Evolutionary conservation across 345 rosid genomes (phyloP).

Genomic region (Salix exigua): DNA sequence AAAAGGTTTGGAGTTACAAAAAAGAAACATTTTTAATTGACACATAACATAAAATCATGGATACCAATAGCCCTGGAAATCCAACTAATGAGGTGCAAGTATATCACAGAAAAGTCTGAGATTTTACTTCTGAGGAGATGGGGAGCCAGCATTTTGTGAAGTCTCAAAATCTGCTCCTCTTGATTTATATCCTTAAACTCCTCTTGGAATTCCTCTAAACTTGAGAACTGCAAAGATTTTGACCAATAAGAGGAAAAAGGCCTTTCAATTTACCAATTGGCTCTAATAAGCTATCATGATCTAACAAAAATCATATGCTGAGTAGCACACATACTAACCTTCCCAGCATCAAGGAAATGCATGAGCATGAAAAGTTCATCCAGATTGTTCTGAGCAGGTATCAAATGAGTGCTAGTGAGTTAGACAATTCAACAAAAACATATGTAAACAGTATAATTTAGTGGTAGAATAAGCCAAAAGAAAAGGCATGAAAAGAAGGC

Average conservation of each 20-base stretch:
- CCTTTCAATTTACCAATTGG: conserved; percentile 9
- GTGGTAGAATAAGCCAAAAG: not conserved
- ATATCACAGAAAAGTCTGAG: conserved; percentile 14
- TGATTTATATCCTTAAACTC: conserved; percentile 97
- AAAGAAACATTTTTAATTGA: not conserved
- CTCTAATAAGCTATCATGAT: conserved; percentile 8
- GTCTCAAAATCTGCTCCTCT: conserved; percentile 95
- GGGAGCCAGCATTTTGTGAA: conserved; percentile 97
- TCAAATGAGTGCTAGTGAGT: conserved; percentile 27
- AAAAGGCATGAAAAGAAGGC: not conserved
- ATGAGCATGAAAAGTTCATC: conserved; percentile 99
- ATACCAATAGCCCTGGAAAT: not conserved
- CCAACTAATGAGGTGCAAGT: conserved; percentile 7
- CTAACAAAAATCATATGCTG: conserved; percentile 6
- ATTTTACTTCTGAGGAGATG: conserved; percentile 91
- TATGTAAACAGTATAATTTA: not conserved
- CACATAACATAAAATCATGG: not conserved
- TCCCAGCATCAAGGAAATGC: conserved; percentile 99
- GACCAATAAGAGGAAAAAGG: conserved; percentile 15
- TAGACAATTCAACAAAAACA: not conserved
- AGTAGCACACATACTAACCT: conserved; percentile 46
- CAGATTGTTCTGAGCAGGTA: conserved; percentile 83
- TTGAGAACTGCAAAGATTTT: conserved; percentile 65
- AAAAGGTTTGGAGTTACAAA: not conserved
- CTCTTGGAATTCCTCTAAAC: conserved; percentile 97